Conservation (phyloP, 1,139 yeast genomes). For the Blastobotrys buckinghamii region DNA sequence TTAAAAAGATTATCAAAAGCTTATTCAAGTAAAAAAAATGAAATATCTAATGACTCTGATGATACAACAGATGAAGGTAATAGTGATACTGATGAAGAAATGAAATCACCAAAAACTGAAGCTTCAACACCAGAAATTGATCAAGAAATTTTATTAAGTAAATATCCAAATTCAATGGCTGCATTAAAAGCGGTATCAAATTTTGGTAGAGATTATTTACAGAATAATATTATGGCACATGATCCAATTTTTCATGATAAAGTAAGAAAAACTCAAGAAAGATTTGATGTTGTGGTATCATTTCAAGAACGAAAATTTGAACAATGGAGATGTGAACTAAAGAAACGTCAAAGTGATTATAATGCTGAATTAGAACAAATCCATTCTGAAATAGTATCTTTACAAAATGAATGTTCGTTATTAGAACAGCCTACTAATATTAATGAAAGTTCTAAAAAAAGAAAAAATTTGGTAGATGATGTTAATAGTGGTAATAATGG, state of each 20-base stretch:
- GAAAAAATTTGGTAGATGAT: not conserved
- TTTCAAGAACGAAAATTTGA: slow-evolving; percentile 57
- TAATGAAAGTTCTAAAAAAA: not conserved
- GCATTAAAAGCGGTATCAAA: slow-evolving; percentile 38
- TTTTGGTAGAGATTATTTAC: slow-evolving; percentile 37
- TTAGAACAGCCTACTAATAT: not conserved
- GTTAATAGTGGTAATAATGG: not conserved
- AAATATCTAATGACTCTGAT: not conserved
- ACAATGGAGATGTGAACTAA: slow-evolving; percentile 58
- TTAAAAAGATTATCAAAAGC: slow-evolving; percentile 57
- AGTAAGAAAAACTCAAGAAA: slow-evolving; percentile 42
- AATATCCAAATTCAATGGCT: slow-evolving; percentile 29
- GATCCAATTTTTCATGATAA: slow-evolving; percentile 46
- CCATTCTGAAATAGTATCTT: slow-evolving; percentile 29
- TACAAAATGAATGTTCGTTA: not conserved
- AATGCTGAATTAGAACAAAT: slow-evolving; percentile 50
- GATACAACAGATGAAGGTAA: not conserved
- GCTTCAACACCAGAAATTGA: not conserved
- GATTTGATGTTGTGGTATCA: slow-evolving; percentile 44
- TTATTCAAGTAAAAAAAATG: not conserved
- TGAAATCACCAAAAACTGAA: not conserved
- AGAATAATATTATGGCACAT: slow-evolving; percentile 38
- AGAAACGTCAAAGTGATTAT: slow-evolving; percentile 48
- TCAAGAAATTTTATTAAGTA: slow-evolving; percentile 8
- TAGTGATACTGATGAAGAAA: not conserved